Conservation (phyloP, 345 rosid genomes). For the Lumnitzera racemosa region DNA sequence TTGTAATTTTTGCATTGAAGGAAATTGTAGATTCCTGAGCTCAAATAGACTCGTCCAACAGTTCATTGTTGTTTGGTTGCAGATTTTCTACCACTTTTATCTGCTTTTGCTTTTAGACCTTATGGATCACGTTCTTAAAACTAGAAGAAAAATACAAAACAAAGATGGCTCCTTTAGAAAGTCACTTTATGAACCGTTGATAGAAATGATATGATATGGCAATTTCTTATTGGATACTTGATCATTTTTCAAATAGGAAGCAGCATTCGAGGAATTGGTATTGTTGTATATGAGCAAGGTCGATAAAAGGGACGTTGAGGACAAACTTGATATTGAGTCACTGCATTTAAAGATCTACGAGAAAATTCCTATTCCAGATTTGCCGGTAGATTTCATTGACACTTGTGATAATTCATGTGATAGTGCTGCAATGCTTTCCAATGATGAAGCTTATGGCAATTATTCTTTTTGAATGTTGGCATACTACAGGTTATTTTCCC, state of each 20-base stretch:
- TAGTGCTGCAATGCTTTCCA: conserved; percentile 10
- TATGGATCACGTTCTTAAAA: too few species aligned
- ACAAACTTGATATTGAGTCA: conserved; percentile 45
- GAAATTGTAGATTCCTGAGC: too few species aligned
- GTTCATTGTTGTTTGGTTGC: too few species aligned
- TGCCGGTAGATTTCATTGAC: conserved; percentile 54
- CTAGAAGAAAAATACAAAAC: too few species aligned
- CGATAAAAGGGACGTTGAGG: conserved; percentile 26
- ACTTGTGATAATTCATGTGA: conserved; percentile 13
- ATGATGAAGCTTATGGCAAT: not conserved
- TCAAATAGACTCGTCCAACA: too few species aligned
- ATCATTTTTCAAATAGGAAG: conserved; percentile 49
- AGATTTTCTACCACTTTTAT: too few species aligned
- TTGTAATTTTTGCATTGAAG: too few species aligned
- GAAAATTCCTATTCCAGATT: conserved; percentile 92
- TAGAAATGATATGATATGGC: too few species aligned
- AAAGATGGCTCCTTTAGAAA: too few species aligned
- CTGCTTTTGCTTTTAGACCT: too few species aligned
- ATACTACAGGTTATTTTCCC: conserved; percentile 71
- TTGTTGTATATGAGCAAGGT: conserved; percentile 62
- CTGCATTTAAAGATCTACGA: conserved; percentile 78
- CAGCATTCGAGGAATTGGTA: conserved; percentile 83
- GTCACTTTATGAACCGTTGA: too few species aligned
- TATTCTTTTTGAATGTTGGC: conserved; percentile 14
- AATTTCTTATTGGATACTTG: too few species aligned